Percentiles rank a stretch among this genome's conserved stretches.
Conservation (phyloP, 257 asterid species). For the Echites panduratus region DNA sequence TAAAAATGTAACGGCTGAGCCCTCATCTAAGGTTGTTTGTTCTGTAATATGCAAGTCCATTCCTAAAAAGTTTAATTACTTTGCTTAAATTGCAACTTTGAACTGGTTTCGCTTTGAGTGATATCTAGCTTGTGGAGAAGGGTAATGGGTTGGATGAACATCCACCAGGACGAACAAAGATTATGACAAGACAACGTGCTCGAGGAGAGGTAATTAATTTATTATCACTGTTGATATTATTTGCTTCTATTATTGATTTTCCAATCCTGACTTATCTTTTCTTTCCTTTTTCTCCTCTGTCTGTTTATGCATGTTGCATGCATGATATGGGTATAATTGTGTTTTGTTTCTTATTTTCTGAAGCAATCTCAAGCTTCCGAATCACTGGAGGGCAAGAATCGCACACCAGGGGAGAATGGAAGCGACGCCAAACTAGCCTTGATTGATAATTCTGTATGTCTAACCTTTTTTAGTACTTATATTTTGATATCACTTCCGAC, state of each 20-base stretch:
- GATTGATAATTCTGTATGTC: slow-evolving; percentile 13
- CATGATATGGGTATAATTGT: not conserved
- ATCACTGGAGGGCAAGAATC: slow-evolving; percentile 12
- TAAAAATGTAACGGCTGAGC: slow-evolving; percentile 6
- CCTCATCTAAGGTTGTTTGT: slow-evolving; percentile 13
- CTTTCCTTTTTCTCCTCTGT: not conserved
- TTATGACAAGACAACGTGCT: slow-evolving; percentile 34
- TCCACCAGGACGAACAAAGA: slow-evolving; percentile 63
- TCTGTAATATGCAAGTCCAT: slow-evolving; percentile 11
- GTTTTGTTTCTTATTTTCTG: not conserved
- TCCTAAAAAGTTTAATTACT: not conserved
- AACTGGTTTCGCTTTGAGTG: slow-evolving; percentile 4
- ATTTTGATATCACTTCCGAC: not conserved
- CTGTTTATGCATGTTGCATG: not conserved
- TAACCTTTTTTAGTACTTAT: not conserved
- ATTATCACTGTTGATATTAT: not conserved
- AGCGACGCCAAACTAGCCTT: not conserved
- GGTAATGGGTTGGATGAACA: slow-evolving; percentile 32
- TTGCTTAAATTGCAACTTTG: not conserved
- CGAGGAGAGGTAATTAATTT: slow-evolving; percentile 37
- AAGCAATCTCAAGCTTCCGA: slow-evolving; percentile 9
- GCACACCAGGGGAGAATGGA: slow-evolving; percentile 9
- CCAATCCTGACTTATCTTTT: not conserved
- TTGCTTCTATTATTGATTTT: not conserved
- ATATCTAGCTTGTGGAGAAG: slow-evolving; percentile 19